A percentile compares a stretch with the other conserved stretches of the same genome.
Conservation (phyloP, 2,329 filamentous ascomycete genomes). For the Colletotrichum navitas region DNA sequence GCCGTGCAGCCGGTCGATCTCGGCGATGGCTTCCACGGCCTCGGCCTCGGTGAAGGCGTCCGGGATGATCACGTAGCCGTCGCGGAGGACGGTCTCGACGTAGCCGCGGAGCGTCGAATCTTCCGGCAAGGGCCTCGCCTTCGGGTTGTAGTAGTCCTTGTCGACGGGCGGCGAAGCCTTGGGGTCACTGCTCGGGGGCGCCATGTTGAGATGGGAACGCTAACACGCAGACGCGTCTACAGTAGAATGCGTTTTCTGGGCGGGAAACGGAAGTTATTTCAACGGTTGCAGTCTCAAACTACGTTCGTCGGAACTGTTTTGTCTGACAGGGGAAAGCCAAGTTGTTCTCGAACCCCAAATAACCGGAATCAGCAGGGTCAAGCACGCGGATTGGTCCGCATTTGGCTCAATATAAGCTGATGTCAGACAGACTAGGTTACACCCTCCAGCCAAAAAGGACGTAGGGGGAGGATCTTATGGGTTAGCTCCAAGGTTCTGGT, state of each 20-base stretch:
- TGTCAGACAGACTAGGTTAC: background rate
- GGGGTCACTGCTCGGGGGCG: background rate
- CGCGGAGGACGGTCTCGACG: constrained; percentile 41
- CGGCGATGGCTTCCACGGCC: constrained; percentile 11
- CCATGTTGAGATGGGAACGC: background rate
- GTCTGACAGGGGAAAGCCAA: background rate
- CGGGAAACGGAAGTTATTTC: background rate
- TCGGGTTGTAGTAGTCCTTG: constrained; percentile 7
- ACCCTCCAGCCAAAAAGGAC: background rate
- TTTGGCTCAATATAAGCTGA: background rate
- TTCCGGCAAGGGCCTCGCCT: background rate
- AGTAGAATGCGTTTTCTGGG: background rate
- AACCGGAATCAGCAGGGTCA: no score
- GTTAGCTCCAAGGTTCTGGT: background rate
- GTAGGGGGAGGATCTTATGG: no score
- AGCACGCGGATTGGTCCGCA: no score
- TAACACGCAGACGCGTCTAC: rapidly evolving
- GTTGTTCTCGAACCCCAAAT: background rate
- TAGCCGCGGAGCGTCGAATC: constrained; percentile 11
- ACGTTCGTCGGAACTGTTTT: background rate
- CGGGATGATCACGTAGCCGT: constrained; percentile 53
- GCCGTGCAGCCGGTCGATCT: constrained; percentile 22
- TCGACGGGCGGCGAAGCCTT: background rate
- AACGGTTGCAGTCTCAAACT: background rate
- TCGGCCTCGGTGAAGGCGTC: constrained; percentile 46